Conservation (phyloP, 495 filamentous ascomycete genomes). For the Penicillium samsonianum region DNA sequence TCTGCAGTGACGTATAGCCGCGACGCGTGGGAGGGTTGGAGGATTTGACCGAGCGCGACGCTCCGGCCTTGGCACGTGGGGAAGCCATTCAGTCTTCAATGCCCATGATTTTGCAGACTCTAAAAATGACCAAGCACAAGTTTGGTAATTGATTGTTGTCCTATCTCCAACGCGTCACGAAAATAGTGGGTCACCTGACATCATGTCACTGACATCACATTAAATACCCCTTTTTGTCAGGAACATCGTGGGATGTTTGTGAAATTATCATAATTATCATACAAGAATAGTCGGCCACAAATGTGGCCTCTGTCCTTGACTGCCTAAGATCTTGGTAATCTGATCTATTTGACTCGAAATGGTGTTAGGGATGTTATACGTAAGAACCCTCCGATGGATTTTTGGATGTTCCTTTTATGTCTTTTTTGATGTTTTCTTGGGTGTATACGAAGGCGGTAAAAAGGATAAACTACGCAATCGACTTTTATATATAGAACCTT, state of each 20-base stretch:
- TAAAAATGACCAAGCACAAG: neutral
- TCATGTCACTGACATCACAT: neutral
- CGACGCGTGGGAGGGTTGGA: slow-evolving; percentile 7
- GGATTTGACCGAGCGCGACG: neutral
- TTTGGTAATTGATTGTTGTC: neutral
- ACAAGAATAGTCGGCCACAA: too few relatives aligned
- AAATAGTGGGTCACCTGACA: slow-evolving; percentile 11
- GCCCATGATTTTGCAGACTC: slow-evolving; percentile 4
- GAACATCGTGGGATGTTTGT: neutral
- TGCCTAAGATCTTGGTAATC: too few relatives aligned
- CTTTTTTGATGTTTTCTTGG: too few relatives aligned
- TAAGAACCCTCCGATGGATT: too few relatives aligned
- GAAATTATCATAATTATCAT: too few relatives aligned
- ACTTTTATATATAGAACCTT: too few relatives aligned
- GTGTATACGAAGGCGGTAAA: too few relatives aligned
- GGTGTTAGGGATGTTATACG: too few relatives aligned
- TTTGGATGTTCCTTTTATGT: too few relatives aligned
- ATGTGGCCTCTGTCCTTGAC: too few relatives aligned
- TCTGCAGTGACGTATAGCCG: neutral
- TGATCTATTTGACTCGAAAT: too few relatives aligned
- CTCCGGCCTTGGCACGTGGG: neutral
- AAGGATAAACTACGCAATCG: too few relatives aligned
- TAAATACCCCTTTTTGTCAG: neutral
- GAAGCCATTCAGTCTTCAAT: slow-evolving; percentile 9
- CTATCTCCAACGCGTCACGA: neutral